Base-by-base conservation (phyloP, 2,329 filamentous ascomycete species). In the Grosmannia penicillata region DNA sequence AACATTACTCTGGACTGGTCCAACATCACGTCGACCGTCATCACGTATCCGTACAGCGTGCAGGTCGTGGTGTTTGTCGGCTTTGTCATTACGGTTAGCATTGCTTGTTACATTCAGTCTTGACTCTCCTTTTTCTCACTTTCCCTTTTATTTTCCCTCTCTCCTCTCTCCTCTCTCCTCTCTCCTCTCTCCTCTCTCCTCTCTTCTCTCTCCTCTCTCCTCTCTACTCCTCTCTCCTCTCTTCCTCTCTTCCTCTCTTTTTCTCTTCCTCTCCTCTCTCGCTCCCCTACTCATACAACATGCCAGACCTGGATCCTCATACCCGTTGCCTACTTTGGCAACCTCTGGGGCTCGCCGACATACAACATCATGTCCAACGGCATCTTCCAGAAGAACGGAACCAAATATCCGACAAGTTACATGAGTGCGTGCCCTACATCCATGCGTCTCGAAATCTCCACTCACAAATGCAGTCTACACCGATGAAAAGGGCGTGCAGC, bases 1-100 rank as follows among this genome's bases (percentile, higher is more conserved):
- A 48, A 48, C 31, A 37, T 48, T 28, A 46, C 47, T 3, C 40
- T 48, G 6, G 37, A 48, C 32, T 48, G 45, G 45, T 48, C 47
- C 21, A 48, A 47, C 27, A 47, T 48, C 27, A 47, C 47, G 28
- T 48, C 47, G 27, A 44, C 39, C 3, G 45, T 48, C 5, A 42
- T 48, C 8, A 48, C 45, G 23, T 36, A 36, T 19, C 46, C 46
- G 8, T 48, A 47, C 25, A 46, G 46, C 22, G 42, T 47, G 13
- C 47, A 48, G 31, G 26, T 48, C 6, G 40, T 48, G 5, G 42
- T 48, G 22, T 48, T 47, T 40, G 33, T 35, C 6, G 38, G 36
- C 11, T 47, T 46, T 40, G 43, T 41, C 14, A 42, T 47, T 6
- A 42, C 40, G 29, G 40, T 39, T 28, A 2, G 33, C 19, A n/a